Evolutionary conservation across 2,329 filamentous ascomycete species (phyloP), one percentile per base, ranked within the genome.

Genomic region (Penicillium fuscoglaucum): DNA sequence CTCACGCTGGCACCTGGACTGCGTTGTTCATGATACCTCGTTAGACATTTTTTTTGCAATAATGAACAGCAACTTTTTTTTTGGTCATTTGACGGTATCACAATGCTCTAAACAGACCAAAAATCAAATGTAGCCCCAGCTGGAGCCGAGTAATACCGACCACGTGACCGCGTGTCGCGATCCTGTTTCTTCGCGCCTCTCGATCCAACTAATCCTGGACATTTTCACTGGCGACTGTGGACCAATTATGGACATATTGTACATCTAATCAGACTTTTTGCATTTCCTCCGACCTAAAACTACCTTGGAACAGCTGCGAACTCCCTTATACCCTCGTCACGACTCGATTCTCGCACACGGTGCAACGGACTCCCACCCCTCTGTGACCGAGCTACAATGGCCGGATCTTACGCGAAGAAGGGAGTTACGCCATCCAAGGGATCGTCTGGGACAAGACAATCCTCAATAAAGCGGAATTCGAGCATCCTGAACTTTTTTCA

Each of bases 401-500:
- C 67, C 13, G 68, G 66, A 6, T 55, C 66, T 10, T 59, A 54
- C 33, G 33, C 62, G 29, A 67, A 60, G 48, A 71, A 69, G 55
- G 52, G 55, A 17, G 67, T 65, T 12, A 72, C 69, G 17, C 67
- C 70, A 2, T 65, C 68, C 15, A 68, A 64, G 44, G 33, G 51
- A 1, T 37, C 61, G 2, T 59, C 52, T 12, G 52, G 54, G 4
- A 43, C 53, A 15, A 69, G 65, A 44, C 41, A 60, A 15, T 58
- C 67, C 1, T 65, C 69, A 0, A 58, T 48, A 3, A 75, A 72
- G 56, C 62, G 63, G 39, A 90, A 90, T 66, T 79, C 81, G 7
- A 91, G 87, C 62, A 91, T 91, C 33, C 75, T 91, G 15, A 90
- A 76, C 62, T 92, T 91, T 72, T 92, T 92, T 70, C 87, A 89